Conservation (phyloP, 2,329 filamentous ascomycete species). For the Helotiales sp. region DNA sequence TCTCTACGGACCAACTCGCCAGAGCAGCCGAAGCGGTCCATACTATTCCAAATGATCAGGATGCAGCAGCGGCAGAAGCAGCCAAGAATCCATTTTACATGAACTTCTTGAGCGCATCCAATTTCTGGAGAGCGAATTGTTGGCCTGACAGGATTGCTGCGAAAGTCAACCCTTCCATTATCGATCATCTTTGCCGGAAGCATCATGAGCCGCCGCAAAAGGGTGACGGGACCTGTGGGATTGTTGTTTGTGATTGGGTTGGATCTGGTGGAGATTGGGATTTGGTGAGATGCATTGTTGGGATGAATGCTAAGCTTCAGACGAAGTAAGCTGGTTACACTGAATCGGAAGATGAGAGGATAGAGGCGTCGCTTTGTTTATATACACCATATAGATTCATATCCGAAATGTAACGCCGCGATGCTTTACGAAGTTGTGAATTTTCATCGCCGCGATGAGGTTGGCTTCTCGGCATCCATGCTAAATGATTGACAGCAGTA, state of each 20-base stretch:
- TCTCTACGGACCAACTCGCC: conserved; percentile 73
- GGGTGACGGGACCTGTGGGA: conserved; percentile 77
- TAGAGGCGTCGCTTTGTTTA: not conserved
- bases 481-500: too few relatives aligned
- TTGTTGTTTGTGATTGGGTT: conserved; percentile 94
- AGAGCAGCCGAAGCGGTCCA: conserved; percentile 59
- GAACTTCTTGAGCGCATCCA: conserved; percentile 88
- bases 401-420: conserved; percentile 31
- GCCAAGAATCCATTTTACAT: conserved; percentile 66
- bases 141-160: conserved; percentile 93
- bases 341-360: not conserved
- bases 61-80: conserved; percentile 19
- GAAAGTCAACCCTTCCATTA: conserved; percentile 77
- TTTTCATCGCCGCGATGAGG: too few relatives aligned
- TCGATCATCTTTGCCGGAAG: conserved; percentile 60
- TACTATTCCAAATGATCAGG: conserved; percentile 43
- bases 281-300: conserved; percentile 80
- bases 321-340: conserved; percentile 32
- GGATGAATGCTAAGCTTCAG: conserved; percentile 77
- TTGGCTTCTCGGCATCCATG: too few relatives aligned
- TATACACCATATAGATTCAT: conserved; percentile 19
- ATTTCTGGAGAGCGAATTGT: conserved; percentile 89
- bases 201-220: conserved; percentile 45
- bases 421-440: not conserved
- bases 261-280: conserved; percentile 89